Evolutionary conservation across 208 protist genomes (phyloP), one percentile per base, ranked within the genome.

Genomic region (Crithidia brevicula): DNA sequence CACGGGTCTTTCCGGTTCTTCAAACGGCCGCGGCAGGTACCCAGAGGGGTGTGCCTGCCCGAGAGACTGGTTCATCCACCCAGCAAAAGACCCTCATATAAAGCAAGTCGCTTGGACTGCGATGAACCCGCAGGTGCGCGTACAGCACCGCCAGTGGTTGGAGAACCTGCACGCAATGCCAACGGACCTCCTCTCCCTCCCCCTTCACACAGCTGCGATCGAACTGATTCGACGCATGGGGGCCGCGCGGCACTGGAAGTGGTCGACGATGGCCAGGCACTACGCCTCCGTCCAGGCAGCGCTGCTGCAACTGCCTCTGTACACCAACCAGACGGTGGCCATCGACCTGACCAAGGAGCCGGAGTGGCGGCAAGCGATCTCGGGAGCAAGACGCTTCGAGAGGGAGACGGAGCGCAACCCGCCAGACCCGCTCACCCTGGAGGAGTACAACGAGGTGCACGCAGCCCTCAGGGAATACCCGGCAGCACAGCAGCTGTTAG

Each of bases 261-360:
- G 46, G 46, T 51, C 46, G 20, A 51, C 46, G 20, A 27, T 51
- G 23, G 46, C 46, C 34, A 40, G 34, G 34, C 34, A 40, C 34
- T 40, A 40, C 34, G 34, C 34, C 6, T 40, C 34, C 9, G 23
- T 51, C 46, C 46, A 51, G 46, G 46, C 46, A 20, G 46, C 46
- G 46, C 46, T 51, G 20, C 46, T 51, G 5, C 46, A 51, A 27
- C 46, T 51, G n/a, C 46, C 46, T 27, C 46, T 51, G 20, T 51
- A 51, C 46, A 51, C 46, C 46, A 51, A 51, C 46, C 46, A 51
- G 46, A 51, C 46, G 20, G 23, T 27, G 46, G 46, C 34, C 34
- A 40, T 40, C 34, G 34, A 40, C 11, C 34, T 40, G 34, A 11
- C 34, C 34, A 40, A 40, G 46, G 46, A 51, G 46, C 46, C 46